Percentiles rank a stretch among this genome's conserved stretches.
phyloP scores from a whole-genome alignment of 208 protist species.

The Chromosphaera perkinsii region DNA sequence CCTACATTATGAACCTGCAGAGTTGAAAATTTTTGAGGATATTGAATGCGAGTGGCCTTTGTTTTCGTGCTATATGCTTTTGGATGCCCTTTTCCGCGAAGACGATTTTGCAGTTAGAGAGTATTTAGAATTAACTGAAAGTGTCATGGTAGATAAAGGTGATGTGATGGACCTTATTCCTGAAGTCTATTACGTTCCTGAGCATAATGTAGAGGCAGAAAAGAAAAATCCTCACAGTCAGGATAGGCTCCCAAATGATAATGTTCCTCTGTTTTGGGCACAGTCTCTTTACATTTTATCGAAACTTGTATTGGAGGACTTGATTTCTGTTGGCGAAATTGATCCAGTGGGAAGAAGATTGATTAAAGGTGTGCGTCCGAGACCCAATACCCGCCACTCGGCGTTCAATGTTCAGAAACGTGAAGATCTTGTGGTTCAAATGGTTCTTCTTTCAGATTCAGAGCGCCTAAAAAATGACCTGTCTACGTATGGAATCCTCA shows the following conservation, averaged over 20 bases:
- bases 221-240: conserved; percentile 29
- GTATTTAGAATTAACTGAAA: not conserved
- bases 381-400: too few relatives aligned
- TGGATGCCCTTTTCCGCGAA: conserved; percentile 16
- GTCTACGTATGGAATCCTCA: conserved; percentile 38
- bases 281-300: conserved; percentile 36
- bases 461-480: too few relatives aligned
- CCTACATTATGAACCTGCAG: conserved; percentile 37
- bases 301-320: not conserved
- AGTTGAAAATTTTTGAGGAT: conserved; percentile 42
- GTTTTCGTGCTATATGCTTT: conserved; percentile 22
- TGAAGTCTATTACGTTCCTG: conserved; percentile 33
- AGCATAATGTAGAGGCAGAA: conserved; percentile 30
- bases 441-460: too few relatives aligned
- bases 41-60: conserved; percentile 48
- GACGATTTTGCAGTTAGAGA: not conserved
- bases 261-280: conserved; percentile 35
- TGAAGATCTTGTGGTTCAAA: too few relatives aligned
- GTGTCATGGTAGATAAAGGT: not conserved
- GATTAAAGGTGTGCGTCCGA: too few relatives aligned
- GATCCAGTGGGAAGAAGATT: conserved; percentile 32
- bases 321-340: conserved; percentile 36
- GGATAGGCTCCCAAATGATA: conserved; percentile 22
- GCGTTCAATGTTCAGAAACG: too few relatives aligned
- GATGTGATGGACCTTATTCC: conserved; percentile 14